phyloP scores from a whole-genome alignment of 495 filamentous ascomycete species.

The Tuber calosporum region DNA sequence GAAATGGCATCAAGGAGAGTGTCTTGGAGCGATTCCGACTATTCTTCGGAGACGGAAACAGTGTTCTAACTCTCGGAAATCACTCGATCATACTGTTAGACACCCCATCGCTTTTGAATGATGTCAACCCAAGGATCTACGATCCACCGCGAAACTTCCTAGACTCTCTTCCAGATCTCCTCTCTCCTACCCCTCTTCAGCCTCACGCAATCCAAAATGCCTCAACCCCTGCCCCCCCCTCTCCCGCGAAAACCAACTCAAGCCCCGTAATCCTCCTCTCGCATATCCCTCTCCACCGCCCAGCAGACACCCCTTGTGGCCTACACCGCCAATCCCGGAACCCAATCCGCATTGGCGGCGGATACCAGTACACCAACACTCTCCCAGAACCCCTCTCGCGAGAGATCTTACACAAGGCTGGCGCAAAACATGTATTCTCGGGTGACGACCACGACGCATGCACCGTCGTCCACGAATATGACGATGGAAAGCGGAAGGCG shows the following conservation, averaged over 20 bases:
- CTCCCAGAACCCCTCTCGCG: slow-evolving; percentile 64
- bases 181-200: not conserved
- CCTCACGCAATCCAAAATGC: not conserved
- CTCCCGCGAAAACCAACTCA: not conserved
- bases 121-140: slow-evolving; percentile 56
- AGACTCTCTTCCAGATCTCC: slow-evolving; percentile 45
- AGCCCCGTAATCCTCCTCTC: slow-evolving; percentile 62
- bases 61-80: slow-evolving; percentile 81
- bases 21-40: slow-evolving; percentile 75
- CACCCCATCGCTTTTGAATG: slow-evolving; percentile 62
- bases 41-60: slow-evolving; percentile 80
- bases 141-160: slow-evolving; percentile 69
- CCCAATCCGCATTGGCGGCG: slow-evolving; percentile 61
- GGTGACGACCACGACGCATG: slow-evolving; percentile 98
- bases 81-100: slow-evolving; percentile 91
- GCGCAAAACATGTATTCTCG: slow-evolving; percentile 72
- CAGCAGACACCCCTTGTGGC: slow-evolving; percentile 73
- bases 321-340: slow-evolving; percentile 76
- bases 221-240: not conserved
- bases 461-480: slow-evolving; percentile 65
- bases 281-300: slow-evolving; percentile 79
- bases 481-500: slow-evolving; percentile 51
- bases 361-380: slow-evolving; percentile 95
- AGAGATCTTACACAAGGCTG: slow-evolving; percentile 59
- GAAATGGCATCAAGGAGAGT: slow-evolving; percentile 64